Conservation (phyloP, 148 eudicot species). For the Vaccinium vitisidaea region DNA sequence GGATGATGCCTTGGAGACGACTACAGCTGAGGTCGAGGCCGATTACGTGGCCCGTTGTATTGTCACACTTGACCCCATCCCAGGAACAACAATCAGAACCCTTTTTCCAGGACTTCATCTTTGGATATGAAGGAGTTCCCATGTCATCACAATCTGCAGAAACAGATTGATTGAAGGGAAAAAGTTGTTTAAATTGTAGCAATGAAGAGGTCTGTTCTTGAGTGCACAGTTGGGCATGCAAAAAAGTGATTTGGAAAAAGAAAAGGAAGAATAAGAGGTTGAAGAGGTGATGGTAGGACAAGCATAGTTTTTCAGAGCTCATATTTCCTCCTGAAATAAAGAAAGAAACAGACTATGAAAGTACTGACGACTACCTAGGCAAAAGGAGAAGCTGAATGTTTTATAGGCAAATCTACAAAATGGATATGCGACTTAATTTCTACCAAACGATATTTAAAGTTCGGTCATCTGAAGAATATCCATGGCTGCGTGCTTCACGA, state of each 20-base stretch:
- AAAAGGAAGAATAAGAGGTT: background rate
- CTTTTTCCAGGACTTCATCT: background rate
- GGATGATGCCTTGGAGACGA: background rate
- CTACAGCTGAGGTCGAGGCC: slow-evolving; percentile 3
- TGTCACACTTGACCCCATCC: background rate
- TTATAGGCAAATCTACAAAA: background rate
- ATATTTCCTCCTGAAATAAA: background rate
- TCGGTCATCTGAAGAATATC: too few relatives aligned
- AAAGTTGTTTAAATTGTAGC: too few relatives aligned
- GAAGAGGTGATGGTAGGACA: background rate
- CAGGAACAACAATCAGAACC: slow-evolving; percentile 23
- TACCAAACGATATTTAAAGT: too few relatives aligned
- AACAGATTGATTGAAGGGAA: too few relatives aligned
- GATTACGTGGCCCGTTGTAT: background rate
- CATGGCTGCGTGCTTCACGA: too few relatives aligned
- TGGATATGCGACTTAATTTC: too few relatives aligned
- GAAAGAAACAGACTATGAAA: too few relatives aligned
- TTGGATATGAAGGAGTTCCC: too few relatives aligned
- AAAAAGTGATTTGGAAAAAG: background rate
- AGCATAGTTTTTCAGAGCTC: background rate
- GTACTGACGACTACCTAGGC: too few relatives aligned
- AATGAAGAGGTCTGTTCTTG: too few relatives aligned
- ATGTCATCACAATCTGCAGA: too few relatives aligned
- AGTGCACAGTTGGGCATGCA: background rate
- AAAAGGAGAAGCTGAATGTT: background rate